Base-by-base conservation (phyloP, 1,284 basidiomycete genomes). In the Acaromyces ingoldii region DNA sequence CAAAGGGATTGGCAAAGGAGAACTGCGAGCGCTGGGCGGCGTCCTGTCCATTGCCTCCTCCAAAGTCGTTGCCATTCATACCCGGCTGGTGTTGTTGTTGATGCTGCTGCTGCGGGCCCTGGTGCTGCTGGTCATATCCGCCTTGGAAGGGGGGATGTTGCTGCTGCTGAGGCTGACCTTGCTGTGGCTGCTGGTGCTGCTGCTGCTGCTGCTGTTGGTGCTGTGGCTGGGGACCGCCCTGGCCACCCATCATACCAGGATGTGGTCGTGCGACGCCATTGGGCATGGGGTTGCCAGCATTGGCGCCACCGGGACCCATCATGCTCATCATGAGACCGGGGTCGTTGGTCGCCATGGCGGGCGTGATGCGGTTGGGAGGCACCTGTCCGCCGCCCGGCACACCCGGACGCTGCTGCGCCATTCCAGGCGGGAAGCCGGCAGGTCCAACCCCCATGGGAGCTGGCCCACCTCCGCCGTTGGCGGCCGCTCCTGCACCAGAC, bases 261-360 rank as follows among this genome's bases (percentile, higher is more conserved):
- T 26, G n/a, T 3, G 22, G 44, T 19, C 22, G 4, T 38, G 37
- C 37, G 21, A 6, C 13, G 22, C 31, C n/a, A 6, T 26, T 17
- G 42, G 26, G 2, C 11, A 21, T 44, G 42, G 30, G n/a, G n/a
- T n/a, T n/a, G n/a, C n/a, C n/a, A n/a, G n/a, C n/a, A n/a, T n/a
- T n/a, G n/a, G n/a, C n/a, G n/a, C n/a, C n/a, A n/a, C n/a, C 19
- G 39, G 19, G 1, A 13, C 30, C 13, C 63, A 65, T 65, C 65
- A 66, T 66, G 44, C 60, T 64, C 34, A 63, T 65, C 65, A 67
- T 67, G 26, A 67, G 51, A 40, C 58, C 56, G 1, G 63, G 65
- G 43, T 67, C 64, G 42, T 62, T 64, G n/a, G 60, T 65, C n/a
- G 63, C 65, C 63, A 65, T 65, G 9, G 61, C 55, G 26, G 65